Conservation (phyloP, 352 stramenopile genomes). For the Globisporangium irregulare region DNA sequence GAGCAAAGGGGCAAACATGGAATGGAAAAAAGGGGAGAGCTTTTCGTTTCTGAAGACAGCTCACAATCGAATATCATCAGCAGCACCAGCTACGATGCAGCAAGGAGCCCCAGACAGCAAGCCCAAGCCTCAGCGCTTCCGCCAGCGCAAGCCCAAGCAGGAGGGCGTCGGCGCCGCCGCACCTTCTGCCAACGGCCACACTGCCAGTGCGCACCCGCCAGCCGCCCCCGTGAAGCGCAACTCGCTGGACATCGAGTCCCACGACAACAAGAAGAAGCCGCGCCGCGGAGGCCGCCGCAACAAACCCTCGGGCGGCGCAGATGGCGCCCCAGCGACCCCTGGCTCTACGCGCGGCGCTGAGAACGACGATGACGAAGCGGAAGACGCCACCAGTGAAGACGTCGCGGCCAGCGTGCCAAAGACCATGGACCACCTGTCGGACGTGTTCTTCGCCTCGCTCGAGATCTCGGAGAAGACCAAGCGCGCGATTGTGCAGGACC, state of each 20-base stretch:
- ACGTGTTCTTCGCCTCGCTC: slow-evolving; percentile 52
- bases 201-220: neutral
- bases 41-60: neutral
- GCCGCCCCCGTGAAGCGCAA: slow-evolving; percentile 8
- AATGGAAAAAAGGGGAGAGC: neutral
- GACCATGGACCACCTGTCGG: slow-evolving; percentile 33
- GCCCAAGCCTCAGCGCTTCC: slow-evolving; percentile 8
- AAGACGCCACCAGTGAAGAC: neutral
- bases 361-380: neutral
- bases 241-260: slow-evolving; percentile 4
- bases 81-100: neutral
- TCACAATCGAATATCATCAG: slow-evolving; percentile 7
- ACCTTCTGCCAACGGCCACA: neutral
- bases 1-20: neutral
- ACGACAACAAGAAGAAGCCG: slow-evolving; percentile 16
- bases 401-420: slow-evolving; percentile 6
- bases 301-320: slow-evolving; percentile 5
- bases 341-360: neutral
- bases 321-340: neutral
- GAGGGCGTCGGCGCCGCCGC: neutral
- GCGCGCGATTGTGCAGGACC: slow-evolving; percentile 72
- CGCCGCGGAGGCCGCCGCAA: slow-evolving; percentile 9
- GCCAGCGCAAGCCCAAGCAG: slow-evolving; percentile 14
- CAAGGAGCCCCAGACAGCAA: slow-evolving; percentile 9
- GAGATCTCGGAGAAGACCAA: slow-evolving; percentile 58